Percentiles rank a stretch among this genome's conserved stretches.
phyloP scores from a whole-genome alignment of 495 filamentous ascomycete species.

The Friedmanniomyces endolithicus region DNA sequence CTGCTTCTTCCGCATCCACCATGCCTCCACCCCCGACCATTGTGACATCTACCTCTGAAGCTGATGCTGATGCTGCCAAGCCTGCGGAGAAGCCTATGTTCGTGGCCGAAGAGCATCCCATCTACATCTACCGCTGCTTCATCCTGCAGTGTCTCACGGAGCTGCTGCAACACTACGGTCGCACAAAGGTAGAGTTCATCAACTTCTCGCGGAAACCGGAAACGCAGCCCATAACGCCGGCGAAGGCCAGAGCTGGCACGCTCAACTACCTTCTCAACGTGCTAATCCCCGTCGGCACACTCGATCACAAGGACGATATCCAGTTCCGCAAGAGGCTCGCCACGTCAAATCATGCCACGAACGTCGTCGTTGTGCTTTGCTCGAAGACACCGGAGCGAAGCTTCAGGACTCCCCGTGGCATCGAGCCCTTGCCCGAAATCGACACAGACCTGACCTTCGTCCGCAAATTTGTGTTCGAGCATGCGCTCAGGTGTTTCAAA shows the following conservation, averaged over 20 bases:
- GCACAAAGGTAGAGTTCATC: slow-evolving; percentile 95
- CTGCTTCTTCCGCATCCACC: slow-evolving; percentile 20
- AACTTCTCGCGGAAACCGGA: slow-evolving; percentile 89
- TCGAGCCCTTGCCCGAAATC: slow-evolving; percentile 53
- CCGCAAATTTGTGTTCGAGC: slow-evolving; percentile 86
- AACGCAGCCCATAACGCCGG: slow-evolving; percentile 70
- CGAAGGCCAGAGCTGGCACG: slow-evolving; percentile 84
- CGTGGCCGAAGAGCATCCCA: slow-evolving; percentile 86
- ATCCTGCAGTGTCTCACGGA: slow-evolving; percentile 87
- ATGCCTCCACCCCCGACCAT: slow-evolving; percentile 27
- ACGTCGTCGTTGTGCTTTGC: slow-evolving; percentile 74
- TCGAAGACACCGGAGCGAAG: slow-evolving; percentile 66
- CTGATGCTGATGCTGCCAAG: slow-evolving; percentile 32
- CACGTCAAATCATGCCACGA: slow-evolving; percentile 73
- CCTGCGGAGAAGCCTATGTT: slow-evolving; percentile 67
- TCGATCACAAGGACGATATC: slow-evolving; percentile 62
- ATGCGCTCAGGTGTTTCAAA: slow-evolving; percentile 80
- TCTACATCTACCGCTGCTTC: slow-evolving; percentile 93
- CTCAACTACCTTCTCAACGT: slow-evolving; percentile 86
- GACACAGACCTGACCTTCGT: slow-evolving; percentile 73
- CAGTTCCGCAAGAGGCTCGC: slow-evolving; percentile 67
- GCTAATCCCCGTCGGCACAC: slow-evolving; percentile 64
- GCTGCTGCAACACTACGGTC: slow-evolving; percentile 82
- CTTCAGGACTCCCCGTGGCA: slow-evolving; percentile 24
- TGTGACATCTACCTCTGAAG: slow-evolving; percentile 23